These are phyloP conservation scores for Wickerhamomyces bovis DNA, from an alignment of 805 yeast genomes.

Conservation along the genomic window DNA sequence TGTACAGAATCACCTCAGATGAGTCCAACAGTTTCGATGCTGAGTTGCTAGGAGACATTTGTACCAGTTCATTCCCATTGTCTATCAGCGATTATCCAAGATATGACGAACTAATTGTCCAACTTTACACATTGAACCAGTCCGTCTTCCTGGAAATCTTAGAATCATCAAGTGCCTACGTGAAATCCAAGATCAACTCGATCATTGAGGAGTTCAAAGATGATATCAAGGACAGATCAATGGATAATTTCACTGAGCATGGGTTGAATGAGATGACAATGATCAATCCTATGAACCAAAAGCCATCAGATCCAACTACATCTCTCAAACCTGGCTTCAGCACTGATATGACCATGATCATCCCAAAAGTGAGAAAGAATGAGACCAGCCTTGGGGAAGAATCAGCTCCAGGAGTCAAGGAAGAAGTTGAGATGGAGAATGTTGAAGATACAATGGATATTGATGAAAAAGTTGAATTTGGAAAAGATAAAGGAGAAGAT, in stretches of 20 bases:
- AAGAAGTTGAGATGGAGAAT: not conserved
- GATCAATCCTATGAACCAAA: constrained; percentile 20
- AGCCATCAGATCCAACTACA: constrained; percentile 11
- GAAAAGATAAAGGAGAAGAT: constrained; percentile 2
- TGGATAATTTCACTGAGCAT: constrained; percentile 13
- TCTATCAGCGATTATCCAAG: constrained; percentile 22
- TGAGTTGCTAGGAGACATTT: constrained; percentile 7
- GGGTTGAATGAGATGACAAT: constrained; percentile 24
- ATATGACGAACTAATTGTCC: constrained; percentile 19
- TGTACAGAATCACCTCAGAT: constrained; percentile 17
- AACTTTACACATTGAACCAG: constrained; percentile 9
- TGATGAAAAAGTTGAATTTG: constrained; percentile 4
- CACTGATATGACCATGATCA: constrained; percentile 34
- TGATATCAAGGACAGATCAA: constrained; percentile 5
- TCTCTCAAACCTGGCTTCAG: constrained; percentile 9
- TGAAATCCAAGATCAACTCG: constrained; percentile 16
- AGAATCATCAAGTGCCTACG: constrained; percentile 11
- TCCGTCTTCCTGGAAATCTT: constrained; percentile 5
- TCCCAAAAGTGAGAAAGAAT: constrained; percentile 21
- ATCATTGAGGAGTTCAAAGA: constrained; percentile 23
- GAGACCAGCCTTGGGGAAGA: not conserved
- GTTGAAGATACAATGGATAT: constrained; percentile 8
- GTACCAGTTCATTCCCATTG: constrained; percentile 18
- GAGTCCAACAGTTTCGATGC: constrained; percentile 7
- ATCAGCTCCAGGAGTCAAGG: not conserved